These are phyloP conservation scores for Heliocybe sulcata DNA, from an alignment of 1,284 basidiomycete genomes.

Conservation along the genomic window DNA sequence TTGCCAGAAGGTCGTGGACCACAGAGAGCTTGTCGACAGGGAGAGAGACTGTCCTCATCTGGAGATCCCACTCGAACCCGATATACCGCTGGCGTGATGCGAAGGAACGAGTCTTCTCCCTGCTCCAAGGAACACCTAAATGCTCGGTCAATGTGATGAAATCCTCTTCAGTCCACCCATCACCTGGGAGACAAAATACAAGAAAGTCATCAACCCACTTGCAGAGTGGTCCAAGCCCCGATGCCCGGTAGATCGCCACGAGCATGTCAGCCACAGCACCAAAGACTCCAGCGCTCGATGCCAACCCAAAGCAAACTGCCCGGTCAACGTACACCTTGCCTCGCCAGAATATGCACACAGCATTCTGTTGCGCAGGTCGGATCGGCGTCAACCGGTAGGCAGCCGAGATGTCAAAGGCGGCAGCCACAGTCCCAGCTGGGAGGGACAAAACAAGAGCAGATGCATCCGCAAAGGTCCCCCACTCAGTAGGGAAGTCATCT, in stretches of 20 bases:
- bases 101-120: conserved; percentile 19
- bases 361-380: conserved; percentile 21
- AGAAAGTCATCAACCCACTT: conserved; percentile 40
- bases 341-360: conserved; percentile 21
- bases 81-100: conserved; percentile 21
- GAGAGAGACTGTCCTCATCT: conserved; percentile 15
- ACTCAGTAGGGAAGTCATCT: conserved; percentile 24
- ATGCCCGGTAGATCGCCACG: conserved; percentile 20
- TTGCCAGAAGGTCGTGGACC: conserved; percentile 7
- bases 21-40: conserved; percentile 20
- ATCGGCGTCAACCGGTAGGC: conserved; percentile 30
- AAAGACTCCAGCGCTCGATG: conserved; percentile 28
- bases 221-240: conserved; percentile 15
- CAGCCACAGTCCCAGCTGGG: conserved; percentile 21
- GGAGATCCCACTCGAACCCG: conserved; percentile 30
- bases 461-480: conserved; percentile 25
- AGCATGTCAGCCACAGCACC: conserved; percentile 29
- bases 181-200: conserved; percentile 18
- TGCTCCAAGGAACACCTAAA: conserved; percentile 26
- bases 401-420: conserved; percentile 28
- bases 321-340: conserved; percentile 24
- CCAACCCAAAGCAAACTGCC: conserved; percentile 24
- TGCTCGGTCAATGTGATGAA: conserved; percentile 20
- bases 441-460: conserved; percentile 15
- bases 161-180: conserved; percentile 19